Evolutionary conservation across 805 yeast genomes (phyloP), one percentile per base, ranked within the genome.

Genomic region (Zygosaccharomyces kombuchaensis): DNA sequence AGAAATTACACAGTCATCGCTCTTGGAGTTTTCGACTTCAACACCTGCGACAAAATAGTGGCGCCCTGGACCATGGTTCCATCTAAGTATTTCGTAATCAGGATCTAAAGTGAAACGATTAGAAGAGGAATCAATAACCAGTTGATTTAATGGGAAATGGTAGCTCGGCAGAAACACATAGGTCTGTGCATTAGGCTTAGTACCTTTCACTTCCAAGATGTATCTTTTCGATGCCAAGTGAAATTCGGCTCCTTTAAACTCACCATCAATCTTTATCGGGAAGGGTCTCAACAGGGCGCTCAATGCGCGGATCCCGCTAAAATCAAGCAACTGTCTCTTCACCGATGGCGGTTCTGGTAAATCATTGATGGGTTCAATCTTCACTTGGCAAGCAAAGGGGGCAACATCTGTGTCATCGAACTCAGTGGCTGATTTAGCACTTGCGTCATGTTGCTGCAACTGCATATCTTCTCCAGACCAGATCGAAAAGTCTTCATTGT

Each of bases 401-500:
- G 45, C 37, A 9, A n/a, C 23, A 13, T 36, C 38, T 23, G 7
- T 6, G 12, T 34, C 34, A 8, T 14, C 16, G 9, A 34, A 14
- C 16, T 16, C 39, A 13, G 13, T 12, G 9, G 36, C 23, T 17
- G 21, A 40, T 32, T 30, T 36, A 8, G 34, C 34, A 6, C 19
- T 43, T 40, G 43, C 2, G 31, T 40, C 36, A 31, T 13, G 36
- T 14, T 19, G 36, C 9, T n/a, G 36, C 29, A 31, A 16, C 8
- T 40, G 9, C 23, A 50, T 59, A 46, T 84, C 88, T 50, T 83
- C 89, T 2, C 71, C 66, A 1, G 93, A 83, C 84, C 84, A 91
- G 46, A 91, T 77, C 1, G 96, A 86, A 62, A 91, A 82, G 65
- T 91, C 98, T 60, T 91, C 99, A 54, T 88, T 81, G 58, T 91